Evolutionary conservation across 306 rosid genomes (phyloP).

Genomic region (Abrus pulchellus): DNA sequence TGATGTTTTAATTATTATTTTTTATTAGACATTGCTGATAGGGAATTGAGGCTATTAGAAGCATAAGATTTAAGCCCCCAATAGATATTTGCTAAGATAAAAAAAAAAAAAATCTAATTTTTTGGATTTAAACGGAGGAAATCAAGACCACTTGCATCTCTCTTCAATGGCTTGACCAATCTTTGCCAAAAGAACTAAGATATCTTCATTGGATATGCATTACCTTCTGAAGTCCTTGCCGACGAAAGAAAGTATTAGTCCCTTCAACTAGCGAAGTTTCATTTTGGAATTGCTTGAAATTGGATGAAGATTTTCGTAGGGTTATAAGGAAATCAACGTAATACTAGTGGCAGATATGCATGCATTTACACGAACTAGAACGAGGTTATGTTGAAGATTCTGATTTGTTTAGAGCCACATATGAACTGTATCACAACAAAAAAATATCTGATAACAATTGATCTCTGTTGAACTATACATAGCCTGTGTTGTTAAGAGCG

Average conservation of each 20-base stretch:
- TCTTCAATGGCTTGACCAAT: conserved; percentile 23
- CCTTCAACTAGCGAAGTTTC: background rate
- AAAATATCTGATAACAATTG: too few relatives aligned
- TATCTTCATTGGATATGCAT: conserved; percentile 35
- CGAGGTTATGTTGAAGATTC: too few relatives aligned
- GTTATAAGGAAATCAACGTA: background rate
- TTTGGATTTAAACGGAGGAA: conserved; percentile 20
- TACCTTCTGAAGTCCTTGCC: conserved; percentile 53
- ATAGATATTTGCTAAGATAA: conserved; percentile 39
- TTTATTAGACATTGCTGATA: background rate
- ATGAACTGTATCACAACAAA: too few relatives aligned
- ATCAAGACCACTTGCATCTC: background rate
- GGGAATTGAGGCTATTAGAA: conserved; percentile 45
- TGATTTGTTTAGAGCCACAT: too few relatives aligned
- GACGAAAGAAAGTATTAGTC: background rate
- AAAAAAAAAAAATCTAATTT: background rate
- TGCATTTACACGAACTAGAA: too few relatives aligned
- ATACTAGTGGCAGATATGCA: too few relatives aligned
- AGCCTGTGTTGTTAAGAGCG: too few relatives aligned
- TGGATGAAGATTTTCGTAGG: conserved; percentile 8
- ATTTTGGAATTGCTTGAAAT: conserved; percentile 42
- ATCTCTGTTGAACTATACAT: too few relatives aligned
- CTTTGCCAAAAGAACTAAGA: conserved; percentile 28
- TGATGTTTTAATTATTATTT: background rate
- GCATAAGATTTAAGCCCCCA: conserved; percentile 38